phyloP scores from a whole-genome alignment of 1,284 basidiomycete species.

The Austroboletus niveus region DNA sequence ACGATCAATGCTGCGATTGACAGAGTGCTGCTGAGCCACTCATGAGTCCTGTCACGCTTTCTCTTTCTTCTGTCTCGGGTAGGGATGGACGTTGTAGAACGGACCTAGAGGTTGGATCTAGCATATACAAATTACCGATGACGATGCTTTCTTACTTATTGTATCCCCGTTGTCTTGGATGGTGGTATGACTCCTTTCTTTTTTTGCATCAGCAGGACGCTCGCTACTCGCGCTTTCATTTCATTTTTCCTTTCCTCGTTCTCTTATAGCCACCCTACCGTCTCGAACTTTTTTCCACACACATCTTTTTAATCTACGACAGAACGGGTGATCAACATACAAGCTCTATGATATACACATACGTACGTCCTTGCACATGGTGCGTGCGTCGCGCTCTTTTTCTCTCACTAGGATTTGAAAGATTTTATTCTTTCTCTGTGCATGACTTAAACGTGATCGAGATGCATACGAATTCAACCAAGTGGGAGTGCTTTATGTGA shows the following conservation, averaged over 20 bases:
- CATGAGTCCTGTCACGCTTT: constrained; percentile 5
- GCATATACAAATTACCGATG: constrained; percentile 9
- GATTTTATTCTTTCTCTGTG: neutral
- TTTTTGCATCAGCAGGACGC: neutral
- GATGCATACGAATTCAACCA: too few relatives aligned
- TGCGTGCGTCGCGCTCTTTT: neutral
- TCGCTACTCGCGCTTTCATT: neutral
- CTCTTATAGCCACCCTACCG: neutral
- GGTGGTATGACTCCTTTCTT: neutral
- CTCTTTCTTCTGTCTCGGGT: neutral
- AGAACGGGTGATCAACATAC: too few relatives aligned
- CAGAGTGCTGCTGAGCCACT: constrained; percentile 45
- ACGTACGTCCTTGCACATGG: too few relatives aligned
- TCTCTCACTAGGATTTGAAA: neutral
- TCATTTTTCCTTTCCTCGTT: neutral
- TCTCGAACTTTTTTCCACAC: too few relatives aligned
- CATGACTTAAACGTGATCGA: too few relatives aligned
- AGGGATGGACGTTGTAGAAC: constrained; percentile 10
- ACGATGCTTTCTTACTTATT: constrained; percentile 7
- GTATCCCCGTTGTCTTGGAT: neutral
- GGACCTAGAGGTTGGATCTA: constrained; percentile 24
- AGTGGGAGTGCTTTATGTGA: too few relatives aligned
- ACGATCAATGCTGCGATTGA: constrained; percentile 74
- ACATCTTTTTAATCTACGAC: too few relatives aligned
- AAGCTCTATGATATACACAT: neutral